phyloP scores from a whole-genome alignment of 768 basidiomycete species.

The Mycena vitilis region DNA sequence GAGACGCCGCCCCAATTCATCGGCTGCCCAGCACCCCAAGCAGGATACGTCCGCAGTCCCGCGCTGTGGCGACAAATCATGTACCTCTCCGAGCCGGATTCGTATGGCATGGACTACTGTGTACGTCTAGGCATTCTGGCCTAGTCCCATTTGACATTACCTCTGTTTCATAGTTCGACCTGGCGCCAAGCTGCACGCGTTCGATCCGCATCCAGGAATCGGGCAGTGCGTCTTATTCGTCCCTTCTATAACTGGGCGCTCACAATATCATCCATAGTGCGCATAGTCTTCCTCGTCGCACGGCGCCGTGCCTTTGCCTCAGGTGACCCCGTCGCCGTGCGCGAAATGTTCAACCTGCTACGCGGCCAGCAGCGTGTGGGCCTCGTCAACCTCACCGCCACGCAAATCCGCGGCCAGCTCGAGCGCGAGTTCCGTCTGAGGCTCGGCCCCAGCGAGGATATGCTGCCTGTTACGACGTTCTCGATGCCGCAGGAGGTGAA shows the following conservation, averaged over 20 bases:
- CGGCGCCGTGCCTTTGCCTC: constrained; percentile 25
- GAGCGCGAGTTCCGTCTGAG: constrained; percentile 22
- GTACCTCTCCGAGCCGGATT: neutral
- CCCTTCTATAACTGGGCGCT: no score
- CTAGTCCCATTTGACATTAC: neutral
- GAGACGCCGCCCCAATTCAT: neutral
- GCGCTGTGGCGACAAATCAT: neutral
- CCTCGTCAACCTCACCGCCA: neutral
- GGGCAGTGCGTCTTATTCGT: neutral
- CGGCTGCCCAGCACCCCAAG: neutral
- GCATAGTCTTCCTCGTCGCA: constrained; percentile 11
- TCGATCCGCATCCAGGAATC: constrained; percentile 11
- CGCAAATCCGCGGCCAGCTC: constrained; percentile 11
- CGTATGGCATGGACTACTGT: neutral
- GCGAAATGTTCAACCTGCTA: constrained; percentile 5
- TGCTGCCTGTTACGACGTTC: neutral
- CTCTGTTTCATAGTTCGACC: constrained; percentile 10
- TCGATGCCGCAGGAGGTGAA: neutral
- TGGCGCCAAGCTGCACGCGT: neutral
- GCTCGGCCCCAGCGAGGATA: neutral
- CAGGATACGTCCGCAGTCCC: neutral
- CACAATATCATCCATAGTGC: no score
- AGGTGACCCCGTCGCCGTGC: constrained; percentile 9
- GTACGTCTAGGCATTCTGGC: neutral
- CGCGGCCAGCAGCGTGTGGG: neutral